Percentiles rank a stretch among this genome's conserved stretches.
Evolutionary conservation across 2,329 filamentous ascomycete species (phyloP).

Genomic region (Paraphaeosphaeria minitans): DNA sequence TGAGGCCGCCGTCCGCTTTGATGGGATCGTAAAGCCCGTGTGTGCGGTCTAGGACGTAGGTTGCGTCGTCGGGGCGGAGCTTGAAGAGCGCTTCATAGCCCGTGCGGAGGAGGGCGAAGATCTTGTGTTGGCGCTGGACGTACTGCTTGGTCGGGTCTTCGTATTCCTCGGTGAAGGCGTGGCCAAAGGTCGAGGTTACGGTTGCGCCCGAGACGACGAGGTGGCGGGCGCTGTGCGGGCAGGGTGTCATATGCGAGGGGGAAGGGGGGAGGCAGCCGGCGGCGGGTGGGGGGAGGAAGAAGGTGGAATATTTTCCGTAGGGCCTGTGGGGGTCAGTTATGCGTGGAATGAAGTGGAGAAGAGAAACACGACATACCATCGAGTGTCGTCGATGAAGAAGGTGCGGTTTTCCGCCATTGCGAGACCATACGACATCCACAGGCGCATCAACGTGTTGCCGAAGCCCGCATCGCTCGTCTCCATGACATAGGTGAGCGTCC

Average conservation of each 20-base stretch:
- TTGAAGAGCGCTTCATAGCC: constrained; percentile 78
- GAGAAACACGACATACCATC: constrained; percentile 59
- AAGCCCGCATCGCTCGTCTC: constrained; percentile 77
- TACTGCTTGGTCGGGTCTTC: constrained; percentile 56
- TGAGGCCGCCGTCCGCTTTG: constrained; percentile 55
- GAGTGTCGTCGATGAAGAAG: constrained; percentile 84
- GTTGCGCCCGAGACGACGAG: constrained; percentile 75
- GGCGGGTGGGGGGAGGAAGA: constrained; percentile 70
- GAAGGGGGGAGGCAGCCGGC: constrained; percentile 73
- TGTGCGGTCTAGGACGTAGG: constrained; percentile 67
- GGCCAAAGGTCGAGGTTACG: constrained; percentile 66
- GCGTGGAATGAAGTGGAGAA: background rate
- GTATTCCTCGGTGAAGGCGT: constrained; percentile 60
- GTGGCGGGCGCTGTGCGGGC: constrained; percentile 76
- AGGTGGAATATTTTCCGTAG: constrained; percentile 75
- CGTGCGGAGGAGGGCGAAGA: constrained; percentile 69
- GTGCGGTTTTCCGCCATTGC: constrained; percentile 73
- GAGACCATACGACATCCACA: constrained; percentile 85
- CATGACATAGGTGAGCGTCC: constrained; percentile 76
- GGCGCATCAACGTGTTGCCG: constrained; percentile 74
- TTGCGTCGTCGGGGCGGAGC: constrained; percentile 68
- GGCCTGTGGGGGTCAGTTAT: constrained; percentile 54
- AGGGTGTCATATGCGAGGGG: constrained; percentile 77
- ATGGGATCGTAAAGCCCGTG: constrained; percentile 59
- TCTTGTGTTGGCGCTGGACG: constrained; percentile 60